These are phyloP conservation scores for Backusella psychrophila DNA, from an alignment of 192 early-diverging fungal species.

Conservation along the genomic window DNA sequence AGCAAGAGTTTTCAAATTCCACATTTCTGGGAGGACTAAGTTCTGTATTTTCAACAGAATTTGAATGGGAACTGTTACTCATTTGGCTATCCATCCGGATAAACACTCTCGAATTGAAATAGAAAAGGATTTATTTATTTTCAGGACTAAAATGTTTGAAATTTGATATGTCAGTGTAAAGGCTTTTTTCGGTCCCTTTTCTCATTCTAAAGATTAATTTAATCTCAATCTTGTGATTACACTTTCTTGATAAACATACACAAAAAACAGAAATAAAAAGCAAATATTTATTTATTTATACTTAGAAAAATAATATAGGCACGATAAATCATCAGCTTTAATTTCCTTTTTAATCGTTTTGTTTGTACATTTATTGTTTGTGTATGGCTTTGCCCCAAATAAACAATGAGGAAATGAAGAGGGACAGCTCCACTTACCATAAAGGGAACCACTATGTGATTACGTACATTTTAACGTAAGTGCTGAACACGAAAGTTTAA, in stretches of 20 bases:
- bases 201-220: not conserved
- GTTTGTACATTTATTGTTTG: not conserved
- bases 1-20: not conserved
- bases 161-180: not conserved
- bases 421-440: not conserved
- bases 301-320: not conserved
- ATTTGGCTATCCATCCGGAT: not conserved
- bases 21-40: not conserved
- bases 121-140: not conserved
- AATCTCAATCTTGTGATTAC: not conserved
- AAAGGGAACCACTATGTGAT: conserved; percentile 4
- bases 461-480: not conserved
- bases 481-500: not conserved
- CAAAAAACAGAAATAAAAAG: not conserved
- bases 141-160: not conserved
- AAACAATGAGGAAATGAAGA: not conserved
- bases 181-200: not conserved
- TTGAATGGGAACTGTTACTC: not conserved
- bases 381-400: not conserved
- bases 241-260: not conserved
- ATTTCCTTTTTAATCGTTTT: not conserved
- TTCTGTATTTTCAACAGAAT: not conserved
- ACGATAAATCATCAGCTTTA: not conserved
- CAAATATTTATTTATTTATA: not conserved
- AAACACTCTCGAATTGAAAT: not conserved